Base-by-base conservation (phyloP, 1,284 basidiomycete genomes). In the Ganoderma multipileum region DNA sequence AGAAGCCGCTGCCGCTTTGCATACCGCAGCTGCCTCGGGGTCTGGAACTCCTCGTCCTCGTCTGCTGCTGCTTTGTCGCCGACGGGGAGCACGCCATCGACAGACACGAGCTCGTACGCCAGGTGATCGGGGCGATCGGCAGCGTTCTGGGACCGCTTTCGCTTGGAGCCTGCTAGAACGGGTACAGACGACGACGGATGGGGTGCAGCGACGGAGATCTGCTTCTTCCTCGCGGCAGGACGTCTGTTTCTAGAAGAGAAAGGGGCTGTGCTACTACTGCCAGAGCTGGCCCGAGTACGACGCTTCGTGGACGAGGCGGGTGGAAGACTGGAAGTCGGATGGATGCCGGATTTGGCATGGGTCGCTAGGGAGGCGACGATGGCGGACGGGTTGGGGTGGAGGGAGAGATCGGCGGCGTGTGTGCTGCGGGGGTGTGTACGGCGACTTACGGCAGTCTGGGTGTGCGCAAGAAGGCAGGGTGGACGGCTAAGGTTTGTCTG, bases 1-100 rank as follows among this genome's bases (percentile, higher is more conserved):
- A 67, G 65, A n/a, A 70, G 67, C 7, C 71, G 71, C 67, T 71
- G 71, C 23, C 71, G 71, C 69, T 72, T 72, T 38, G 65, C 67
- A 60, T 70, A 70, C 14, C 71, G 69, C 50, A 72, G 68, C 65
- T 70, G 69, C 4, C 71, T 66, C 33, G 71, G 71, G 30, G 71
- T 72, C 61, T 71, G 71, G 23, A 41, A 41, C n/a, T 58, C 57
- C 26, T 54, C 33, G 55, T 59, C 60, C 11, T 16, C 20, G 14
- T 28, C 42, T 12, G 9, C 47, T 3, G 47, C 47, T 26, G 20
- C 47, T 11, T n/a, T 14, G 47, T n/a, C 47, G 47, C 23, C 11
- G 47, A 26, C 47, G 47, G 23, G 2, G 8, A 47, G 44, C 44
- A 47, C n/a, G 9, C 44, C 42, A 38, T 14, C n/a, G 20, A 42